A percentile compares a stretch with the other conserved stretches of the same genome.
These are phyloP conservation scores for Neonectria magnoliae DNA, from an alignment of 2,329 filamentous ascomycete species.

Conservation along the genomic window DNA sequence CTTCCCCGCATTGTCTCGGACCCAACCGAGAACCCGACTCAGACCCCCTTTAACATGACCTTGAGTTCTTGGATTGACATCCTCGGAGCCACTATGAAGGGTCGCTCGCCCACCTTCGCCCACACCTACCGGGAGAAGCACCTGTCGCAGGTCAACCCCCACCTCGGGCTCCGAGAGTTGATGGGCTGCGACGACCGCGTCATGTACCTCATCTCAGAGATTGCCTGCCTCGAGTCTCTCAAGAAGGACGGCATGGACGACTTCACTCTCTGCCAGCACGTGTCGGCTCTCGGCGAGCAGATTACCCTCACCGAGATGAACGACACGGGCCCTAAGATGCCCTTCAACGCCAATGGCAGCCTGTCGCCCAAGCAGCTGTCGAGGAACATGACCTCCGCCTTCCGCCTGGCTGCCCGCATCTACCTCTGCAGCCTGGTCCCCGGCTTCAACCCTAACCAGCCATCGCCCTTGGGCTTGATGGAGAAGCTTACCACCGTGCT, in stretches of 20 bases:
- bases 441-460: conserved; percentile 80
- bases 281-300: conserved; percentile 86
- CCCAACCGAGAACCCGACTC: conserved; percentile 60
- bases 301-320: conserved; percentile 81
- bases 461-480: conserved; percentile 79
- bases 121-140: conserved; percentile 97
- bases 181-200: conserved; percentile 98
- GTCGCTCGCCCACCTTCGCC: conserved; percentile 85
- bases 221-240: conserved; percentile 91
- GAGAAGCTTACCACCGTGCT: conserved; percentile 81
- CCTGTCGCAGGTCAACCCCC: conserved; percentile 70
- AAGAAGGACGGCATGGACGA: conserved; percentile 86
- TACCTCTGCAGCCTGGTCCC: conserved; percentile 97
- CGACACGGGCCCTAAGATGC: conserved; percentile 67
- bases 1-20: conserved; percentile 75
- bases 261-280: conserved; percentile 87
- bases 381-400: conserved; percentile 88
- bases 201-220: conserved; percentile 98
- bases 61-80: conserved; percentile 97
- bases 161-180: conserved; percentile 83
- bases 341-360: conserved; percentile 75
- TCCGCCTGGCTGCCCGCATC: conserved; percentile 91
- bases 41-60: conserved; percentile 94
- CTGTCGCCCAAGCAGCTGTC: conserved; percentile 85
- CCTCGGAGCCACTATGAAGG: conserved; percentile 90